phyloP scores from a whole-genome alignment of 805 yeast genomes.

The Lachancea sp. region DNA sequence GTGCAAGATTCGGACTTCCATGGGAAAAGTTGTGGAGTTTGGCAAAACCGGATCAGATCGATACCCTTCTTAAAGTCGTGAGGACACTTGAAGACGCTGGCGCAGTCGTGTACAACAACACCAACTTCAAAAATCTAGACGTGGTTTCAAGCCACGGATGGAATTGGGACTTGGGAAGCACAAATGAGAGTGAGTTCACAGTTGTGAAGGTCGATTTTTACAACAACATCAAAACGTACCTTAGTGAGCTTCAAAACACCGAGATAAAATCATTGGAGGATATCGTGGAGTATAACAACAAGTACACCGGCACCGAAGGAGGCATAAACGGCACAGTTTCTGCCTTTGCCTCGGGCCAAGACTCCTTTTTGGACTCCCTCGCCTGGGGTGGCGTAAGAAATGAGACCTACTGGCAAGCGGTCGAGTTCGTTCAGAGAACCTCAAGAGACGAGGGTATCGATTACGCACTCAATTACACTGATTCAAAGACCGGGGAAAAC shows the following conservation, averaged over 20 bases:
- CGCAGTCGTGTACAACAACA: constrained; percentile 27
- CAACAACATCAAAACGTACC: constrained; percentile 22
- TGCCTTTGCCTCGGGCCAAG: constrained; percentile 29
- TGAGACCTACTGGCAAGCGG: constrained; percentile 29
- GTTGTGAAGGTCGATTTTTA: constrained; percentile 29
- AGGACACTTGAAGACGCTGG: constrained; percentile 22
- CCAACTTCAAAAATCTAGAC: constrained; percentile 23
- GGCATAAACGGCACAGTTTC: constrained; percentile 20
- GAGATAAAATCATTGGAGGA: constrained; percentile 23
- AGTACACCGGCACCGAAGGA: constrained; percentile 26
- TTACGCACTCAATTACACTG: constrained; percentile 28
- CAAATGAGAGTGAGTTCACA: constrained; percentile 29
- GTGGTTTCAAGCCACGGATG: constrained; percentile 28
- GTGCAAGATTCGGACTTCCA: constrained; percentile 29
- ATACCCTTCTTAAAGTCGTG: constrained; percentile 16
- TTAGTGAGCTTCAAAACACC: constrained; percentile 23
- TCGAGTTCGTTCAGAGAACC: constrained; percentile 26
- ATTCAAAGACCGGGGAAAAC: constrained; percentile 21
- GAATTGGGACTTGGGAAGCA: constrained; percentile 28
- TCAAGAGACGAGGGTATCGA: constrained; percentile 31
- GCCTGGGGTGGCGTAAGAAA: constrained; percentile 26
- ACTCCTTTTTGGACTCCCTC: constrained; percentile 24
- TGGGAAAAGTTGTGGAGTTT: constrained; percentile 27
- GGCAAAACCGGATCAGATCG: constrained; percentile 14
- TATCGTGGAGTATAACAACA: constrained; percentile 23